These are phyloP conservation scores for Cyclotella cryptica DNA, from an alignment of 108 stramenopile genomes.

Conservation along the genomic window DNA sequence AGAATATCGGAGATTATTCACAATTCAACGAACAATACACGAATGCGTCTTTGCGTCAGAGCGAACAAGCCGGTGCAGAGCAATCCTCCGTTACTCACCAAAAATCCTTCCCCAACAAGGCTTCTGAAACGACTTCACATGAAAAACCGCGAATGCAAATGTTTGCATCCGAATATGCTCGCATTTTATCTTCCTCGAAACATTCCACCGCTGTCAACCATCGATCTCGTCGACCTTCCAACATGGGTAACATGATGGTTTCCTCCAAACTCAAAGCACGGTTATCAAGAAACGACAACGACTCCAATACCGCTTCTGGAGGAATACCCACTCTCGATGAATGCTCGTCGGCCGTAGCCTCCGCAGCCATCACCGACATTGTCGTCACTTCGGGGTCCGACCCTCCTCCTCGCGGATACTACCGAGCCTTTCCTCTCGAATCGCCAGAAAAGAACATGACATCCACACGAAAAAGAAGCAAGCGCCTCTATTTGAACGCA, in stretches of 20 bases:
- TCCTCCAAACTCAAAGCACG: constrained; percentile 41
- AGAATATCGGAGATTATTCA: not conserved
- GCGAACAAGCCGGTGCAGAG: not conserved
- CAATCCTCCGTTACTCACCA: not conserved
- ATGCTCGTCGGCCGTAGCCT: constrained; percentile 52
- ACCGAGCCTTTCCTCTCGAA: constrained; percentile 57
- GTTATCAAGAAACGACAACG: constrained; percentile 21
- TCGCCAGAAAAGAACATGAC: constrained; percentile 33
- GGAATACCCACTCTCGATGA: constrained; percentile 62
- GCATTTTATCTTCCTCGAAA: constrained; percentile 68
- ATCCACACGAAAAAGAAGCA: constrained; percentile 35
- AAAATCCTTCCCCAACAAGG: constrained; percentile 11
- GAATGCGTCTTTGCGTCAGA: too few species aligned
- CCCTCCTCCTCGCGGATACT: constrained; percentile 79
- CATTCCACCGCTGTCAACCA: constrained; percentile 1
- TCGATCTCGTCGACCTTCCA: constrained; percentile 24
- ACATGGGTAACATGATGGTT: constrained; percentile 5
- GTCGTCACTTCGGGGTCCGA: constrained; percentile 65
- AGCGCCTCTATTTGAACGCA: constrained; percentile 65
- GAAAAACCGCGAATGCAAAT: constrained; percentile 63
- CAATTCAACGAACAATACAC: not conserved
- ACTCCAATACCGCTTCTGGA: constrained; percentile 29
- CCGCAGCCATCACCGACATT: constrained; percentile 85
- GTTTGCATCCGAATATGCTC: constrained; percentile 92
- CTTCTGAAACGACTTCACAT: not conserved